Conservation (phyloP, 305 asterid genomes). For the Fraxinus xanthoxyloides region DNA sequence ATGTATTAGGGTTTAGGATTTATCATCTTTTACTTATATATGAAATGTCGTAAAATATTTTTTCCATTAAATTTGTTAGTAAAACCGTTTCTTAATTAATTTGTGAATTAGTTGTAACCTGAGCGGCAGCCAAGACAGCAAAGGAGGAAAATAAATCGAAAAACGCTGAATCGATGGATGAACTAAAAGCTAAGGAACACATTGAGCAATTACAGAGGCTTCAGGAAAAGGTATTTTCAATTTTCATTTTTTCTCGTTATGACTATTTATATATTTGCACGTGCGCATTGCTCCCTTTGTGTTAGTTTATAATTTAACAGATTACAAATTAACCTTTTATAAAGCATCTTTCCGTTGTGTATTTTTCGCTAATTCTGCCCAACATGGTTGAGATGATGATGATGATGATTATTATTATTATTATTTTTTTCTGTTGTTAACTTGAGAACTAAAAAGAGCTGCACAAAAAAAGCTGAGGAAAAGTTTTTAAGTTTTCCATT, state of each 20-base stretch:
- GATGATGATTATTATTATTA: too few species aligned
- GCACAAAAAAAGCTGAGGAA: neutral
- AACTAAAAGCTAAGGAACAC: conserved; percentile 53
- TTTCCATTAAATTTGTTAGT: neutral
- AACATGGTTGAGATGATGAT: neutral
- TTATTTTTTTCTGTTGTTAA: neutral
- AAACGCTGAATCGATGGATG: conserved; percentile 19
- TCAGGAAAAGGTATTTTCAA: conserved; percentile 51
- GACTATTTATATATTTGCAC: neutral
- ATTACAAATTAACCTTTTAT: neutral
- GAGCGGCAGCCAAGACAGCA: neutral
- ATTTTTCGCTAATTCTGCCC: neutral
- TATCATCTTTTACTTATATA: neutral
- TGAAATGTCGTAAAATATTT: neutral
- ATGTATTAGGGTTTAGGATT: too few species aligned
- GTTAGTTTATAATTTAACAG: neutral
- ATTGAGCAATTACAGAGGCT: conserved; percentile 46
- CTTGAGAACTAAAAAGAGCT: neutral
- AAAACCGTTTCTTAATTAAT: neutral
- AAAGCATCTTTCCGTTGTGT: neutral
- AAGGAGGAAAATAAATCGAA: neutral
- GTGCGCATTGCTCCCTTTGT: neutral
- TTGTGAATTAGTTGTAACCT: neutral
- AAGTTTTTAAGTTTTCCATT: neutral
- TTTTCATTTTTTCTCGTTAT: neutral